Evolutionary conservation across 129 eudicot genomes (phyloP).

Genomic region (Lactuca saligna): DNA sequence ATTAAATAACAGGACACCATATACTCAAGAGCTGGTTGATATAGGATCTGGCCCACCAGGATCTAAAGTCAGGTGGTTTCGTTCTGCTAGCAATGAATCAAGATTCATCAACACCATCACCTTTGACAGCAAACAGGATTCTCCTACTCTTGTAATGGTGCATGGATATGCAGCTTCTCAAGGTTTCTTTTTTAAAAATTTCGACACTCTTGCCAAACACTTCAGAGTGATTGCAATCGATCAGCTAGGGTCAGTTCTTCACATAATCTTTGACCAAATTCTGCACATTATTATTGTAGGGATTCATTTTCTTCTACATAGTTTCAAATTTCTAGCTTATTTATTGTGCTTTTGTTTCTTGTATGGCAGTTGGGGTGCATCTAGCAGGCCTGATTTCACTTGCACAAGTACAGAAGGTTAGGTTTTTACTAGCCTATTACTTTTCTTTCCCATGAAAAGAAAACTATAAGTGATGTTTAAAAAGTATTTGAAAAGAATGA

Average conservation of each 20-base stretch:
- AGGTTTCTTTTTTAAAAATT: conserved; percentile 95
- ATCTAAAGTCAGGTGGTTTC: conserved; percentile 82
- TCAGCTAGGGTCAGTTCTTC: conserved; percentile 77
- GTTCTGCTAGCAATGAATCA: conserved; percentile 74
- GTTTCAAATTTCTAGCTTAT: conserved; percentile 3
- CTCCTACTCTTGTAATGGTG: conserved; percentile 93
- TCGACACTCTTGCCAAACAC: conserved; percentile 78
- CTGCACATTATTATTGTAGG: neutral
- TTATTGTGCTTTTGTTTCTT: conserved; percentile 10
- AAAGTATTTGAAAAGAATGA: too few relatives aligned
- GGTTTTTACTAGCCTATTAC: conserved; percentile 23
- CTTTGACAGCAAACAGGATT: conserved; percentile 71
- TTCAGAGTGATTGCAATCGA: conserved; percentile 90
- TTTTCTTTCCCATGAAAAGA: neutral
- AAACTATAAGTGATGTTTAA: too few relatives aligned
- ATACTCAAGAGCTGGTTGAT: conserved; percentile 68
- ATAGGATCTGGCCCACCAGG: conserved; percentile 94
- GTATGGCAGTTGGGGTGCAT: conserved; percentile 92
- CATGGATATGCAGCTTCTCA: conserved; percentile 98
- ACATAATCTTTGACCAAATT: neutral
- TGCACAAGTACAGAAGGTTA: conserved; percentile 97
- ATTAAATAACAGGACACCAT: conserved; percentile 59
- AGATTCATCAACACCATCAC: conserved; percentile 85
- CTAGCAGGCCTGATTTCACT: conserved; percentile 97
- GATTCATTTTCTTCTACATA: conserved; percentile 12